Evolutionary conservation across 225 moss, liverwort and hornwort genomes (phyloP).

Genomic region (Lunularia cruciata): DNA sequence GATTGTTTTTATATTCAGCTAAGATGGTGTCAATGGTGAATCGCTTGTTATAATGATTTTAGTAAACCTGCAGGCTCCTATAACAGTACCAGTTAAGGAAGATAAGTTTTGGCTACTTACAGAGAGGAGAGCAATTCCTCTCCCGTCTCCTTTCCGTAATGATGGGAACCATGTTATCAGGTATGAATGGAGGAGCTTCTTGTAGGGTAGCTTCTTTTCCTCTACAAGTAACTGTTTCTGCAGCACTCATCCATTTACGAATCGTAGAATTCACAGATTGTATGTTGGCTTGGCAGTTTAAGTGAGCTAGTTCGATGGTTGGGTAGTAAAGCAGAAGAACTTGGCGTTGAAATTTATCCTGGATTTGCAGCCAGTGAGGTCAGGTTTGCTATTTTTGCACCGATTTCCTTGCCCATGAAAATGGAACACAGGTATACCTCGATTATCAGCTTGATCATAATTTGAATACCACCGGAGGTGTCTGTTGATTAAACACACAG

Average conservation of each 20-base stretch:
- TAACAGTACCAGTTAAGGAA: slow-evolving; percentile 62
- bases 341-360: slow-evolving; percentile 84
- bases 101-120: slow-evolving; percentile 81
- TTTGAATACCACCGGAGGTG: too few relatives aligned
- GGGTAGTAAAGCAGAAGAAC: slow-evolving; percentile 75
- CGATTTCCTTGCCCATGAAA: too few relatives aligned
- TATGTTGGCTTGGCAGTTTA: slow-evolving; percentile 44
- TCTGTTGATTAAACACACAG: too few relatives aligned
- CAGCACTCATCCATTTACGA: neutral
- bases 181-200: slow-evolving; percentile 27
- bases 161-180: slow-evolving; percentile 76
- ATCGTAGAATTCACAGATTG: neutral
- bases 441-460: too few relatives aligned
- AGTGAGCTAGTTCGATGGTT: slow-evolving; percentile 89
- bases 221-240: neutral
- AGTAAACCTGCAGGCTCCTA: slow-evolving; percentile 51
- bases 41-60: too few relatives aligned
- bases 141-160: slow-evolving; percentile 77
- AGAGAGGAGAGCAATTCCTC: slow-evolving; percentile 52
- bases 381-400: neutral
- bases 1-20: too few relatives aligned
- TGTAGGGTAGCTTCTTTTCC: neutral
- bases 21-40: too few relatives aligned
- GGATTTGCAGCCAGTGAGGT: slow-evolving; percentile 91
- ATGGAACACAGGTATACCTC: too few relatives aligned